Evolutionary conservation across 352 stramenopile genomes (phyloP), one percentile per base, ranked within the genome.

Genomic region (Phytophthora foliorum): DNA sequence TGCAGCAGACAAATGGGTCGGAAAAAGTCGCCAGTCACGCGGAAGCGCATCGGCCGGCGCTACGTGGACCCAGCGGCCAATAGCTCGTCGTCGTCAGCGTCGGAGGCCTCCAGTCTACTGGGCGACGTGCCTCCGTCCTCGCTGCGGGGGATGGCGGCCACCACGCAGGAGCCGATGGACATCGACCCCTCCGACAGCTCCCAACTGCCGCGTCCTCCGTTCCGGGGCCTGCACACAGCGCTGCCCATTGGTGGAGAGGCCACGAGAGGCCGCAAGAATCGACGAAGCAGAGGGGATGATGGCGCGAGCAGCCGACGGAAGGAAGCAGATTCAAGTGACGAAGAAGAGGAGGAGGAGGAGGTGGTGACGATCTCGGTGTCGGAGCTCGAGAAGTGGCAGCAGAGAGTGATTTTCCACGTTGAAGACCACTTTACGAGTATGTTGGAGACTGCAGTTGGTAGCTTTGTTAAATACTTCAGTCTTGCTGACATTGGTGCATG

Each of bases 391-490:
- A 66, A 63, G 11, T 92, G 81, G 85, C 77, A 91, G 67, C 74
- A 88, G n/a, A 72, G 65, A 48, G 80, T 87, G 32, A 71, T 82
- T 57, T 63, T 82, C 51, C 79, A 89, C 51, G 76, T 89, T 9
- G 85, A 91, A 72, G 80, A 90, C 42, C 78, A 91, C 60, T 91
- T 86, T 58, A 74, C 81, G 0, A 91, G 85, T 93, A 56, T 21
- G 82, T 86, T 53, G 4, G 17, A 14, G n/a, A 32, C 25, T 42
- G 3, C 13, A 46, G 13, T 14, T 9, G 29, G 17, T 21, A 32
- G 45, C 4, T 34, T 52, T 29, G 10, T 10, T 42, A 2, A 1
- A 22, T 21, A 4, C 16, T 29, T 31, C 6, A 51, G 44, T 51
- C 6, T 22, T 41, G 8, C 63, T 72, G 49, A 74, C 36, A 17